Base-by-base conservation (phyloP, 2,329 filamentous ascomycete genomes). In the Cordyceps javanica region DNA sequence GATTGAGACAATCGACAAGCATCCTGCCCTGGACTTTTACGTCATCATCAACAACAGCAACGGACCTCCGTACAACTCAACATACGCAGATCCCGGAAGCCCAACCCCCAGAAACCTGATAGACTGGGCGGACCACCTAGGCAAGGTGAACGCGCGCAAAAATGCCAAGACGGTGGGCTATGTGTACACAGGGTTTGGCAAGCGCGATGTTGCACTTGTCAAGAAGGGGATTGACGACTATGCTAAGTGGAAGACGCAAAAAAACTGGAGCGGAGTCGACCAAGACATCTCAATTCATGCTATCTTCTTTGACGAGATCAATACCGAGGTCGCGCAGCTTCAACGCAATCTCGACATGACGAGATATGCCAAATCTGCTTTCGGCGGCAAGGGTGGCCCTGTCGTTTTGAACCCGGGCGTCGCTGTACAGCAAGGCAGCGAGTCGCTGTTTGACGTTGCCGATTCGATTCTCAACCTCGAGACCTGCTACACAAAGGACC, bases 241-340 rank as follows among this genome's bases (percentile, higher is more conserved):
- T 3, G 14, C 34, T 6, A 8, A 49, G 8, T 56, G 53, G 53
- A 39, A 5, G 25, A 49, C 44, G 9, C 23, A 41, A 9, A 19
- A 41, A n/a, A 36, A 45, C 53, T 56, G 53, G 53, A 16, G 25
- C 25, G 44, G 34, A 8, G 34, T 39, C 11, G 19, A 14, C 8
- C 44, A 56, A 9, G 23, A 56, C 53, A 19, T 56, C 25, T n/a
- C 44, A 23, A 49, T 56, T 5, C 41, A 49, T 34, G 53, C 44
- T 44, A 48, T 56, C 34, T 56, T 56, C 44, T 56, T 56, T 41
- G 53, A 56, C 53, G 44, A 56, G 42, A 56, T 56, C 11, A n/a
- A 39, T 9, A 41, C 53, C 21, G 16, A 23, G 23, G 23, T 34
- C 9, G 19, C 13, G 8, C 44, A 56, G 32, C 42, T 49, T 0